Conservation (phyloP, 306 rosid genomes). For the Mimosa bimucronata region DNA sequence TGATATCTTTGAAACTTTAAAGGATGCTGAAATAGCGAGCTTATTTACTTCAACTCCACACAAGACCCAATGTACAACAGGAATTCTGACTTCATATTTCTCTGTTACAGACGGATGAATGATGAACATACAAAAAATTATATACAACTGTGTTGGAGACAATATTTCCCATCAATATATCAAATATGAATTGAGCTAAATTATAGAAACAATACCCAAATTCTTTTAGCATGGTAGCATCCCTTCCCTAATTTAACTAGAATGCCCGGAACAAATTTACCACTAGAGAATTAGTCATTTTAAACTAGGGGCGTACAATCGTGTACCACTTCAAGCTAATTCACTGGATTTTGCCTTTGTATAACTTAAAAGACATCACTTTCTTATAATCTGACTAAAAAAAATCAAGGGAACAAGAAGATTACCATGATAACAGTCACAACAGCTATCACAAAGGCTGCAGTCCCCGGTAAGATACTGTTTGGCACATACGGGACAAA, state of each 20-base stretch:
- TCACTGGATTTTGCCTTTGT: not conserved
- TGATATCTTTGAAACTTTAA: constrained; percentile 33
- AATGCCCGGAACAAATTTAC: not conserved
- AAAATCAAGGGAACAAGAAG: constrained; percentile 11
- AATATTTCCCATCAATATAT: not conserved
- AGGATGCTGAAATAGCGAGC: constrained; percentile 31
- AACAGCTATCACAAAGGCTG: constrained; percentile 64
- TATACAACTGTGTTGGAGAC: constrained; percentile 13
- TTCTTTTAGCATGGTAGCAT: not conserved
- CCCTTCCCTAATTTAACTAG: not conserved
- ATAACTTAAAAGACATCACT: not conserved
- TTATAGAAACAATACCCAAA: too few species aligned
- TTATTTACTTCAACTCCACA: constrained; percentile 25
- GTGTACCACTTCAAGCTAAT: not conserved
- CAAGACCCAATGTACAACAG: constrained; percentile 14
- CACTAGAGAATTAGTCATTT: not conserved
- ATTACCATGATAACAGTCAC: constrained; percentile 60
- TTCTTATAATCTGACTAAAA: constrained; percentile 7
- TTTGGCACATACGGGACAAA: constrained; percentile 87
- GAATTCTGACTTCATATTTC: constrained; percentile 7
- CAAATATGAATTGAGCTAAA: not conserved
- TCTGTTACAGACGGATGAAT: constrained; percentile 27
- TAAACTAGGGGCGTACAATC: not conserved
- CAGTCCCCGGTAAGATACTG: constrained; percentile 78
- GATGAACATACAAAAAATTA: constrained; percentile 3